Conservation (phyloP, 1,284 basidiomycete genomes). For the Cryptococcus sp. region DNA sequence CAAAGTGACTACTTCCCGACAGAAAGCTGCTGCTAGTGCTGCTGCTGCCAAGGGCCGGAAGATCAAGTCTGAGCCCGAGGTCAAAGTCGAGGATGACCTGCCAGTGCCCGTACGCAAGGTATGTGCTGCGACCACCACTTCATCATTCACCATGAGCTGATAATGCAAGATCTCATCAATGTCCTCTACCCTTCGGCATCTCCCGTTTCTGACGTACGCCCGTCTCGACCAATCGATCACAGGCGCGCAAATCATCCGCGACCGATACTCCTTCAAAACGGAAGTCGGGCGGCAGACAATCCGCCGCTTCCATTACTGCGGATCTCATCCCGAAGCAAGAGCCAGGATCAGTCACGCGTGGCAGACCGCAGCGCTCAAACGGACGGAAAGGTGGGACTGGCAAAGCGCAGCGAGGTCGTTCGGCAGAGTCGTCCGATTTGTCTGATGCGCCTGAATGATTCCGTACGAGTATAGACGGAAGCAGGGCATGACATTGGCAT, state of each 20-base stretch:
- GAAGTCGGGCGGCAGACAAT: neutral
- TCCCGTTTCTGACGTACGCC: neutral
- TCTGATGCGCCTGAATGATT: conserved; percentile 16
- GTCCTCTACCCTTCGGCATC: neutral
- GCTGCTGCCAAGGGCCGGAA: conserved; percentile 16
- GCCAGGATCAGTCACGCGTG: neutral
- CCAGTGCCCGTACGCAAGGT: conserved; percentile 2
- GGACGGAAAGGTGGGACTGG: neutral
- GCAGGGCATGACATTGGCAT: no score
- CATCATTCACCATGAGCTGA: neutral
- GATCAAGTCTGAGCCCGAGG: conserved; percentile 3
- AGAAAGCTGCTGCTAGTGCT: conserved; percentile 11
- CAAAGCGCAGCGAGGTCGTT: conserved; percentile 5
- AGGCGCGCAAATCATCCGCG: neutral
- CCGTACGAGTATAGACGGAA: no score
- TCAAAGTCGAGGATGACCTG: neutral
- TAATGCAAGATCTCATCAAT: neutral
- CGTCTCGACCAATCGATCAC: neutral
- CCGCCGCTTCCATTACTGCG: neutral
- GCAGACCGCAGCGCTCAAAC: neutral
- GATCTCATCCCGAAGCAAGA: neutral
- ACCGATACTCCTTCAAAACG: neutral
- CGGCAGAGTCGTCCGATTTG: conserved; percentile 12
- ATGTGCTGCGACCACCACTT: neutral
- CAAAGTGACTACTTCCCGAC: conserved; percentile 21